phyloP scores from a whole-genome alignment of 768 basidiomycete genomes.

The Amanita subjunquillea region DNA sequence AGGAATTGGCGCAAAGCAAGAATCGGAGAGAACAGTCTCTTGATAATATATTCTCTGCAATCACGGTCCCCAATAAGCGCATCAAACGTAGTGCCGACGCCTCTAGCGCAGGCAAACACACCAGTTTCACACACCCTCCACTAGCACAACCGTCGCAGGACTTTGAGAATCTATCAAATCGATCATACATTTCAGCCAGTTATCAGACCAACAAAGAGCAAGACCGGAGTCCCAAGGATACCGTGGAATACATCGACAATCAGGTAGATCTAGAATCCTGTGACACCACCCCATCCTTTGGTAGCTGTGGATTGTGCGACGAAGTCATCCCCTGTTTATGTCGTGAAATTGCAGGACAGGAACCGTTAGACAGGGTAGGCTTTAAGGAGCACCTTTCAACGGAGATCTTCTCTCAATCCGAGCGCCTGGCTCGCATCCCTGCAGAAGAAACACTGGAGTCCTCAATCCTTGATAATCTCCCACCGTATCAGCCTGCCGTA shows the following conservation, averaged over 20 bases:
- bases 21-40: constrained; percentile 44
- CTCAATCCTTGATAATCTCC: constrained; percentile 71
- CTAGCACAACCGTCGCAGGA: constrained; percentile 45
- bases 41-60: background rate
- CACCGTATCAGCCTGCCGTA: constrained; percentile 73
- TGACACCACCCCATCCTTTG: constrained; percentile 31
- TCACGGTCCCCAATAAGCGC: background rate
- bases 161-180: constrained; percentile 23
- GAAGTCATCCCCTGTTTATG: constrained; percentile 69
- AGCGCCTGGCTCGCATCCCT: background rate
- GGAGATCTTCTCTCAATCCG: background rate
- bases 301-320: constrained; percentile 67
- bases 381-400: constrained; percentile 12
- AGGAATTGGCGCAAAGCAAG: constrained; percentile 15
- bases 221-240: constrained; percentile 15
- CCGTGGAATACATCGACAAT: constrained; percentile 17
- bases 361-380: constrained; percentile 16
- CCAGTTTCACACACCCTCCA: constrained; percentile 14
- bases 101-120: background rate
- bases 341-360: constrained; percentile 50
- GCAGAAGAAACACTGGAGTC: constrained; percentile 1
- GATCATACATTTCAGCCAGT: constrained; percentile 20
- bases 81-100: background rate
- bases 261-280: constrained; percentile 18
- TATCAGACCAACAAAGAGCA: constrained; percentile 19